Conservation (phyloP, 2,329 filamentous ascomycete genomes). For the Xylaria sp. region DNA sequence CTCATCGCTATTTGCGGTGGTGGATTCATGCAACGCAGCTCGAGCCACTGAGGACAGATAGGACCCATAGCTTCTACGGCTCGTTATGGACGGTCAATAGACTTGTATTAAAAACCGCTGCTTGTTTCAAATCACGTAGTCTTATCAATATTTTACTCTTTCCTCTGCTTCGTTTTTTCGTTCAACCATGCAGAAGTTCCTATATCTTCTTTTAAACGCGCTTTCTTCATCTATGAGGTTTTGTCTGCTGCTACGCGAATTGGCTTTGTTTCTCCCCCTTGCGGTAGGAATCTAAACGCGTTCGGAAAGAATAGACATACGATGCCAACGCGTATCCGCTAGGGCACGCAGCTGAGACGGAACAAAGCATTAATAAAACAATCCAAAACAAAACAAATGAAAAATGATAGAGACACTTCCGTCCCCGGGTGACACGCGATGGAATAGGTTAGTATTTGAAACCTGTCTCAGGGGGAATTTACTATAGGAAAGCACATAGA, state of each 20-base stretch:
- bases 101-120: slow-evolving; percentile 33
- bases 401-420: background rate
- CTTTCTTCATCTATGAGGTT: too few relatives aligned
- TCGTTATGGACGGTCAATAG: slow-evolving; percentile 37
- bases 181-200: background rate
- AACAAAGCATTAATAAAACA: background rate
- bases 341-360: background rate
- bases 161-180: background rate
- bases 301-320: background rate
- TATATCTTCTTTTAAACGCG: background rate
- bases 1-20: background rate
- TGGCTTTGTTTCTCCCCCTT: background rate
- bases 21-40: slow-evolving; percentile 28
- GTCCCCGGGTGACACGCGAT: background rate
- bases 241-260: background rate
- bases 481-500: too few relatives aligned
- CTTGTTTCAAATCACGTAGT: background rate
- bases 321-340: background rate
- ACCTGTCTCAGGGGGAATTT: background rate
- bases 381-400: background rate
- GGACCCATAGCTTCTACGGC: slow-evolving; percentile 37
- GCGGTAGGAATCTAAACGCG: background rate
- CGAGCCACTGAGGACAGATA: slow-evolving; percentile 26
- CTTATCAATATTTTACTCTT: background rate
- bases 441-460: background rate